Percentiles rank a stretch among this genome's conserved stretches.
Conservation (phyloP, 2,329 filamentous ascomycete species). For the Elsinoe necatrix region DNA sequence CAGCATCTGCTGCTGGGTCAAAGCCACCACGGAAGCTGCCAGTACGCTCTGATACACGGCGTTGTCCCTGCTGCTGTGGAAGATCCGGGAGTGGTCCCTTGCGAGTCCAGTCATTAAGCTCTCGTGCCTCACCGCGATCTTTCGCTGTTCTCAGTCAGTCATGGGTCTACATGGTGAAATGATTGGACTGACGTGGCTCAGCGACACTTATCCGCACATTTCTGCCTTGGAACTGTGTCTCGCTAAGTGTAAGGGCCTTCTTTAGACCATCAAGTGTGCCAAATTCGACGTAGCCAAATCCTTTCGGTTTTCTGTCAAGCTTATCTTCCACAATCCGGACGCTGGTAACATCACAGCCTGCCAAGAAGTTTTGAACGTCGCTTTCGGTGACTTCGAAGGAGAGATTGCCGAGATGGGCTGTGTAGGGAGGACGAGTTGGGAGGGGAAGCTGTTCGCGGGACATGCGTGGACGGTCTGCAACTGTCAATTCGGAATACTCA, state of each 20-base stretch:
- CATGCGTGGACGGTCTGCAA: slow-evolving; percentile 26
- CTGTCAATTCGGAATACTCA: neutral
- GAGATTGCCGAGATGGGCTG: slow-evolving; percentile 91
- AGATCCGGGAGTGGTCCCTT: slow-evolving; percentile 79
- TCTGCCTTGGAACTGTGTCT: slow-evolving; percentile 74
- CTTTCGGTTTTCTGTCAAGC: slow-evolving; percentile 86
- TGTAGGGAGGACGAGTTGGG: slow-evolving; percentile 87
- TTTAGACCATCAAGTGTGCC: slow-evolving; percentile 78
- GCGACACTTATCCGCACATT: slow-evolving; percentile 91
- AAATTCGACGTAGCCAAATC: slow-evolving; percentile 97
- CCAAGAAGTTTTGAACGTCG: slow-evolving; percentile 78
- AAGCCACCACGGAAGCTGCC: slow-evolving; percentile 35
- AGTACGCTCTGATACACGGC: slow-evolving; percentile 45
- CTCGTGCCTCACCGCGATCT: slow-evolving; percentile 71
- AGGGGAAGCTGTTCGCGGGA: slow-evolving; percentile 72
- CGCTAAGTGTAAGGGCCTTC: slow-evolving; percentile 77
- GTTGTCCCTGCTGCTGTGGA: slow-evolving; percentile 45
- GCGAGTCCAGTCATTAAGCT: slow-evolving; percentile 84
- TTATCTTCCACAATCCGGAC: slow-evolving; percentile 97
- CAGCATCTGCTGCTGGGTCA: slow-evolving; percentile 41
- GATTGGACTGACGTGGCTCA: slow-evolving; percentile 71
- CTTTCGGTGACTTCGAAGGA: slow-evolving; percentile 86
- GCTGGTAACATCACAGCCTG: slow-evolving; percentile 73
- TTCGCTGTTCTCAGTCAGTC: slow-evolving; percentile 55
- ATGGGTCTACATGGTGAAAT: slow-evolving; percentile 22